phyloP scores from a whole-genome alignment of 805 yeast species.

The Zygosaccharomyces pseudorouxii region DNA sequence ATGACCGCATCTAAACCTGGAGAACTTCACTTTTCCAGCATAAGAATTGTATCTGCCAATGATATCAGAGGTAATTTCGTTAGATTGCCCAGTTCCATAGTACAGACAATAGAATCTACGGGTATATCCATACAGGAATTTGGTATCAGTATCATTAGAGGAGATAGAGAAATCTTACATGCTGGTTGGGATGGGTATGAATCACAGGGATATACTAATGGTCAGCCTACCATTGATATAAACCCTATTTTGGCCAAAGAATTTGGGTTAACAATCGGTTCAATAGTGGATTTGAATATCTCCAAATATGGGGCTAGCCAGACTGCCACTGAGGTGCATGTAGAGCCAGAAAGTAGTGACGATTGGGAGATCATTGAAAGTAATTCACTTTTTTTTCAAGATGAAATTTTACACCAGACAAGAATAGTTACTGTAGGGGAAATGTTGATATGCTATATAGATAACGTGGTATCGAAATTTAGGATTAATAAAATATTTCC shows the following conservation, averaged over 20 bases:
- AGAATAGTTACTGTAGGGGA: slow-evolving; percentile 64
- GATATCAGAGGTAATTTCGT: slow-evolving; percentile 29
- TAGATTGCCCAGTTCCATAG: slow-evolving; percentile 25
- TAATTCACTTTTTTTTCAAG: slow-evolving; percentile 73
- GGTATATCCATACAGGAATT: slow-evolving; percentile 25
- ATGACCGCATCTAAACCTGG: slow-evolving; percentile 10
- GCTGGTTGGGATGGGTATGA: slow-evolving; percentile 32
- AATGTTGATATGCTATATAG: slow-evolving; percentile 63
- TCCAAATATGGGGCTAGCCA: slow-evolving; percentile 13
- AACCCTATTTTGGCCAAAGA: slow-evolving; percentile 25
- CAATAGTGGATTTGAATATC: slow-evolving; percentile 13
- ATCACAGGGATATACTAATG: slow-evolving; percentile 17
- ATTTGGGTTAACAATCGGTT: slow-evolving; percentile 8
- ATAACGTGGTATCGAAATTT: slow-evolving; percentile 56
- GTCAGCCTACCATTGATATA: slow-evolving; percentile 17
- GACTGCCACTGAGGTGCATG: slow-evolving; percentile 52
- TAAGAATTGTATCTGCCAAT: slow-evolving; percentile 15
- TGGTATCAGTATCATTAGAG: slow-evolving; percentile 16
- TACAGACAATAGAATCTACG: slow-evolving; percentile 19
- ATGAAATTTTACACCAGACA: slow-evolving; percentile 69
- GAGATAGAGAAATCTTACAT: slow-evolving; percentile 8
- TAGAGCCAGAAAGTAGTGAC: slow-evolving; percentile 70
- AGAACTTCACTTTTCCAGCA: slow-evolving; percentile 11
- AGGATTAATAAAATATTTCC: slow-evolving; percentile 46
- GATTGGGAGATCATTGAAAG: slow-evolving; percentile 92